phyloP scores from a whole-genome alignment of 352 stramenopile species.

The Pythium phragmitis region DNA sequence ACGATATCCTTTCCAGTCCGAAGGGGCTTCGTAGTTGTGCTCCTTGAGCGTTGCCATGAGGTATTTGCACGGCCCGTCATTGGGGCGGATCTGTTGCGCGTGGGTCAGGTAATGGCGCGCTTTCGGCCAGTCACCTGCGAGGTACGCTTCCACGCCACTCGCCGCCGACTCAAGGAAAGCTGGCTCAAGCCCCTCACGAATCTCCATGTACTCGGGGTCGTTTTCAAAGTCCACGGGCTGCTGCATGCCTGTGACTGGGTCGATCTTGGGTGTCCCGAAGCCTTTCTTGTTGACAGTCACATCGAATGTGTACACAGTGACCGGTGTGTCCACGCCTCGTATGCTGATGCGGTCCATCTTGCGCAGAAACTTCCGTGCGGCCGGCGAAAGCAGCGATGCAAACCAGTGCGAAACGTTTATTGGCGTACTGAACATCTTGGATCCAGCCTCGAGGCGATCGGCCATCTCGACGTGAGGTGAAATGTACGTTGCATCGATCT shows the following conservation, averaged over 20 bases:
- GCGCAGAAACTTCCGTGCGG: constrained; percentile 68
- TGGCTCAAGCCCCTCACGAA: constrained; percentile 76
- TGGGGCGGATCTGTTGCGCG: constrained; percentile 67
- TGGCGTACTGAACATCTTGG: constrained; percentile 90
- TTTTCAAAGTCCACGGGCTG: constrained; percentile 80
- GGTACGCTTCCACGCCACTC: constrained; percentile 73
- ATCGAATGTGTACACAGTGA: constrained; percentile 89
- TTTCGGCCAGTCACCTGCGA: constrained; percentile 74
- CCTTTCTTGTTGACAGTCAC: constrained; percentile 78
- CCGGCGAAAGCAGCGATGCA: constrained; percentile 61
- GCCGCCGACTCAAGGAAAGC: constrained; percentile 70
- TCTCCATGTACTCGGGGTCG: constrained; percentile 81
- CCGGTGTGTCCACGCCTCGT: constrained; percentile 70
- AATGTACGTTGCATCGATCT: constrained; percentile 98
- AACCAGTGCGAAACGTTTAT: constrained; percentile 89
- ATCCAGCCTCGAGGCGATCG: constrained; percentile 93
- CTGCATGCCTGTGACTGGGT: constrained; percentile 57
- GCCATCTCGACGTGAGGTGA: constrained; percentile 93
- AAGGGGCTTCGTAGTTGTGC: constrained; percentile 80
- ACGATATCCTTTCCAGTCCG: constrained; percentile 91
- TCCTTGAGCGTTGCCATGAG: constrained; percentile 91
- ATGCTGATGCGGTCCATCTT: constrained; percentile 88
- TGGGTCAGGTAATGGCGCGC: constrained; percentile 71
- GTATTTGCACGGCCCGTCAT: constrained; percentile 90
- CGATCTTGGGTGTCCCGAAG: constrained; percentile 72